Evolutionary conservation across 352 stramenopile species (phyloP), one percentile per base, ranked within the genome.

Genomic region (Phytopythium boreale): DNA sequence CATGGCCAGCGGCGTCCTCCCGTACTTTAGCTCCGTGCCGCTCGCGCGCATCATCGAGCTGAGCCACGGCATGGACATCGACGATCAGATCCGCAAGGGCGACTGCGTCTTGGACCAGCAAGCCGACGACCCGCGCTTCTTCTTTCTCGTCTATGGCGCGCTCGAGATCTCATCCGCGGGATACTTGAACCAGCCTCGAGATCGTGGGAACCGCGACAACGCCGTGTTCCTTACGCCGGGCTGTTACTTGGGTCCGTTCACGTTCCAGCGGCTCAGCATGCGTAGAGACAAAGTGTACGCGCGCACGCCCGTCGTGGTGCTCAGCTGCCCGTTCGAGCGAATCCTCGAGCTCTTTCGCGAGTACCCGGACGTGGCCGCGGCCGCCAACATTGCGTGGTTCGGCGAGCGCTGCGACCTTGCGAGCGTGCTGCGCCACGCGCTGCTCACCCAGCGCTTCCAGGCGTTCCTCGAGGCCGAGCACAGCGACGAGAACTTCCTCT

Each of bases 401-500:
- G 82, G 84, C 9, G 80, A 90, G 47, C 67, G 73, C 2, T 91
- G 82, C 34, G 81, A 92, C 50, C 71, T 93, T 27, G 73, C 69
- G 3, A 85, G 81, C 15, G 75, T 93, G 6, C 62, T 93, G 46
- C 74, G 73, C 3, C 84, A 93, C 57, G 75, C 68, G 1, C 64
- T 84, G 10, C 74, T 90, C 22, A 88, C 72, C 1, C 63, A 89
- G 47, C 77, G 79, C 5, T 91, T 90, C 61, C 72, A 83, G 55
- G 61, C 78, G 0, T 93, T 93, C 51, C 69, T 90, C 0, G 74
- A 87, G 57, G 74, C 82, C 6, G 84, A 93, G 57, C 84, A 92
- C 53, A 92, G 82, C 17, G 84, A 92, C 43, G 84, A 93, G 52
- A 93, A 93, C 60, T 90, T 87, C 46, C 69, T 78, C 26, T 93